Evolutionary conservation across 768 basidiomycete genomes (phyloP).

Genomic region (Lentinula edodes): DNA sequence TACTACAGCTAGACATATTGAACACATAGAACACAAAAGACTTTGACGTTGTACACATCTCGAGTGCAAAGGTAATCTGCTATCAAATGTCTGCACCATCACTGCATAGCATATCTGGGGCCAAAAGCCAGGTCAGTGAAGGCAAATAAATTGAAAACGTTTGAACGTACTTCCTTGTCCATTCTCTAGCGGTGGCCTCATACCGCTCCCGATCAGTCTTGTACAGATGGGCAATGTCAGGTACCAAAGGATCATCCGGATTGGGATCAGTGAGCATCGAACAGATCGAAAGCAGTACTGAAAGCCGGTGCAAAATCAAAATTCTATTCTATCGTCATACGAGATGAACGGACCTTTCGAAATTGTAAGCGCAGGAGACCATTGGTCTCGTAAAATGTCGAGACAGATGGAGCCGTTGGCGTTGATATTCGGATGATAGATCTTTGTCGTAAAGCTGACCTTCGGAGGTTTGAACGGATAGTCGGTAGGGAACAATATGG

Average conservation of each 20-base stretch:
- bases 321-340: not conserved
- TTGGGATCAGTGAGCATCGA: conserved; percentile 99
- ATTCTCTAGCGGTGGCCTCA: conserved; percentile 97
- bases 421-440: conserved; percentile 99
- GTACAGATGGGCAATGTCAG: conserved; percentile 98
- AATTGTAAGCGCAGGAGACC: conserved; percentile 98
- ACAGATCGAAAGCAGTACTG: conserved; percentile 95
- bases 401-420: conserved; percentile 98
- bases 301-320: too few species aligned
- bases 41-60: not conserved
- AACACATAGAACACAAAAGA: not conserved
- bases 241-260: conserved; percentile 97
- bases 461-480: conserved; percentile 99
- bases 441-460: conserved; percentile 99
- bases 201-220: conserved; percentile 98
- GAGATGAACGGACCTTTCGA: conserved; percentile 74
- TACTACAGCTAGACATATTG: conserved; percentile 6
- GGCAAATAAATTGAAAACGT: not conserved
- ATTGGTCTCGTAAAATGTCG: conserved; percentile 97
- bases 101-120: conserved; percentile 50
- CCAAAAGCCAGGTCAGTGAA: not conserved
- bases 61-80: not conserved
- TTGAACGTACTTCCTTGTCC: conserved; percentile 91
- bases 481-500: conserved; percentile 91
- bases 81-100: not conserved